Evolutionary conservation across 192 early-diverging fungal genomes (phyloP).

Genomic region (Rhizoclosmatium globosum): DNA sequence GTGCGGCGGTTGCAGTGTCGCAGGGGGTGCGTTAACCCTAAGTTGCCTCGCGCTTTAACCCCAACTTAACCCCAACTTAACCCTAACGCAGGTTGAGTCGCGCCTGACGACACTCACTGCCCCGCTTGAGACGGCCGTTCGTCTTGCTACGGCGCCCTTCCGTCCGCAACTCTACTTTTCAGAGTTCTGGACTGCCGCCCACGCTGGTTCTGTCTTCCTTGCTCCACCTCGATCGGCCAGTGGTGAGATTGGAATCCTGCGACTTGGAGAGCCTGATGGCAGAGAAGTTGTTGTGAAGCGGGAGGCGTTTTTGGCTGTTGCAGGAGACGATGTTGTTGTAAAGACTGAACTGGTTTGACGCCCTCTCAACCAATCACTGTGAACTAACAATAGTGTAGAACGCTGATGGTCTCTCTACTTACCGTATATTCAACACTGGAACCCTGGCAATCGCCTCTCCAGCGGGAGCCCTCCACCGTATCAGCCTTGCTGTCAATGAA

Average conservation of each 20-base stretch:
- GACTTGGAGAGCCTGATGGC: constrained; percentile 4
- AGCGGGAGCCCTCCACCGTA: constrained; percentile 70
- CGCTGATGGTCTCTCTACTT: constrained; percentile 65
- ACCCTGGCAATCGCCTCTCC: constrained; percentile 70
- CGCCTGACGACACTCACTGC: constrained; percentile 22
- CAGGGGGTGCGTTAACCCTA: background rate
- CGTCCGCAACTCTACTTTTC: constrained; percentile 12
- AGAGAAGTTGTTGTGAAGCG: constrained; percentile 17
- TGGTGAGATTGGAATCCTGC: constrained; percentile 10
- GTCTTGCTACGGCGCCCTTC: background rate
- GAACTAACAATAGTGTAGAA: constrained; percentile 43
- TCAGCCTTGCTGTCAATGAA: constrained; percentile 72
- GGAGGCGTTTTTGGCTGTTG: constrained; percentile 10
- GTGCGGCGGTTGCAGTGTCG: constrained; percentile 11
- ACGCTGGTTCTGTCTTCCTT: constrained; percentile 72
- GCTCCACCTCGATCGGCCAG: constrained; percentile 52
- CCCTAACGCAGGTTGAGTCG: constrained; percentile 12
- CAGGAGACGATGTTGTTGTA: constrained; percentile 18
- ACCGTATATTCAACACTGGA: constrained; percentile 72
- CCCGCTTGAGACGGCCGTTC: background rate
- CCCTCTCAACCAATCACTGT: background rate
- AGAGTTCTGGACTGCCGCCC: constrained; percentile 63
- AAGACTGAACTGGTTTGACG: constrained; percentile 19
- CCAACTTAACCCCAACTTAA: background rate
- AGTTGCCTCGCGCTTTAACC: background rate